A percentile compares a stretch with the other conserved stretches of the same genome.
phyloP scores from a whole-genome alignment of 106 monocot species.

The Gastrodia elata region DNA sequence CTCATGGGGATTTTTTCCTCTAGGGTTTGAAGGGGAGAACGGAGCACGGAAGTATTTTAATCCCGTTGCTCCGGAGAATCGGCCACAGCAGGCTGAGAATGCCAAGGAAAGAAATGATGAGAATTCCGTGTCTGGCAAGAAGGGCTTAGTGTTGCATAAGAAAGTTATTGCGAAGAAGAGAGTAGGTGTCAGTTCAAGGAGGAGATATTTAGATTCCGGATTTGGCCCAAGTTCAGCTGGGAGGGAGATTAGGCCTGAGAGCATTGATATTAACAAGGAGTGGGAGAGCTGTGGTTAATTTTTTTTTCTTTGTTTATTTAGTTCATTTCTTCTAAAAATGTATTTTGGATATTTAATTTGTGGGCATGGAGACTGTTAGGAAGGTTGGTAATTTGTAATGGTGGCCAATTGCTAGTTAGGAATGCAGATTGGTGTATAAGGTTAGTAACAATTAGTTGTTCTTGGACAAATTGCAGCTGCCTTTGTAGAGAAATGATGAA shows the following conservation, averaged over 20 bases:
- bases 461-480: no score
- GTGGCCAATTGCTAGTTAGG: not conserved
- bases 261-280: not conserved
- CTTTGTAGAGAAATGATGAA: no score
- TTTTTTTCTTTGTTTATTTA: not conserved
- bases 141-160: not conserved
- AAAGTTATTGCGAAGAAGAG: not conserved
- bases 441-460: not conserved
- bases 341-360: not conserved
- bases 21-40: conserved; percentile 18
- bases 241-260: not conserved
- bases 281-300: not conserved
- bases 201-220: not conserved
- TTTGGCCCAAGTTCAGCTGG: not conserved
- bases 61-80: not conserved
- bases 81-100: not conserved
- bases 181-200: not conserved
- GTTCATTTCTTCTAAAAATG: not conserved
- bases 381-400: not conserved
- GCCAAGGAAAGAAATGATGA: not conserved
- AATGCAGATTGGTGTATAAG: not conserved
- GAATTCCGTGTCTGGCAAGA: not conserved
- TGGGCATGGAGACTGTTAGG: not conserved
- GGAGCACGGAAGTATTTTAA: not conserved
- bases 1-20: conserved; percentile 66